Evolutionary conservation across 352 stramenopile species (phyloP).

Genomic region (Paralagenidium karlingii): DNA sequence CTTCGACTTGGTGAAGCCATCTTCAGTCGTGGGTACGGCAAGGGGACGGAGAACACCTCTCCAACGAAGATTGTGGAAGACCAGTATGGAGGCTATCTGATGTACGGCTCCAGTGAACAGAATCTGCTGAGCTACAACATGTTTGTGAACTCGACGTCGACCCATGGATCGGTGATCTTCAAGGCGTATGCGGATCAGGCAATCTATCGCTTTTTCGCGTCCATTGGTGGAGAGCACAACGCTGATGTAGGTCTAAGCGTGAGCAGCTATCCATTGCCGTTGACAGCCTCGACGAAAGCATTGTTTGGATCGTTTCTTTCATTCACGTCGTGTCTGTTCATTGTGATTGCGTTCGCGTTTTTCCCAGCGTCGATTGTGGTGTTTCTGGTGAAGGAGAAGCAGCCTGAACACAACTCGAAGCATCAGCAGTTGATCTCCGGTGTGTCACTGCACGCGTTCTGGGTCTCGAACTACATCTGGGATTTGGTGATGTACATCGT

Average conservation of each 20-base stretch:
- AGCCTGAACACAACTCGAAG: constrained; percentile 81
- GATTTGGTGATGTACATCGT: constrained; percentile 79
- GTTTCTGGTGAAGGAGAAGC: constrained; percentile 85
- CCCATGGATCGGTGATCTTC: constrained; percentile 5
- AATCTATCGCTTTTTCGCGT: constrained; percentile 2
- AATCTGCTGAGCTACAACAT: constrained; percentile 9
- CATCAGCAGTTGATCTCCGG: constrained; percentile 89
- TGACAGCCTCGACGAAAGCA: constrained; percentile 6
- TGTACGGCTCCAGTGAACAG: constrained; percentile 2
- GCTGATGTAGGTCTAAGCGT: not conserved
- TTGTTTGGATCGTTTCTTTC: constrained; percentile 10
- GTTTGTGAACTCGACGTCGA: constrained; percentile 7
- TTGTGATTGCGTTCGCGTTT: constrained; percentile 76
- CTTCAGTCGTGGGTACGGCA: constrained; percentile 9
- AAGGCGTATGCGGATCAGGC: constrained; percentile 9
- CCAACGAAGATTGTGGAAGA: not conserved
- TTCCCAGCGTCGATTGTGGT: constrained; percentile 75
- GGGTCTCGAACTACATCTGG: constrained; percentile 87
- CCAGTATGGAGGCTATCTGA: constrained; percentile 6
- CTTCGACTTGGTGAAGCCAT: constrained; percentile 16
- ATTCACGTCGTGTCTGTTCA: constrained; percentile 55
- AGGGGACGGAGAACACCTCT: not conserved
- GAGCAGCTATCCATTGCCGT: constrained; percentile 7
- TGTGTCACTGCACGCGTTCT: constrained; percentile 81
- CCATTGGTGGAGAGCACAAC: not conserved